Conservation (phyloP, 148 eudicot species). For the Dianthus caryophyllus region DNA sequence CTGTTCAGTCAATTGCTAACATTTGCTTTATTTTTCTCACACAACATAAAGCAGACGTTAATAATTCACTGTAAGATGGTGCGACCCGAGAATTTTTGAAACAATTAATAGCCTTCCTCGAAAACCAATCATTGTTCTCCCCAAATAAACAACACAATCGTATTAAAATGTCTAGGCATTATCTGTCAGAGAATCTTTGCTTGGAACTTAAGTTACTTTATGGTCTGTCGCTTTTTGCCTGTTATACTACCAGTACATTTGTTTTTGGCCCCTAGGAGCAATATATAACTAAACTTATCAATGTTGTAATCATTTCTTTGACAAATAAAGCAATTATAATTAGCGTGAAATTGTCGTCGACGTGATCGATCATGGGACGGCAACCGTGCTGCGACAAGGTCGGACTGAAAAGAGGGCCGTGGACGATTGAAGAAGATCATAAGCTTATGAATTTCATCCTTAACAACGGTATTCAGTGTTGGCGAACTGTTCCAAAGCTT, state of each 20-base stretch:
- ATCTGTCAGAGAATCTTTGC: constrained; percentile 53
- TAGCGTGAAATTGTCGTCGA: background rate
- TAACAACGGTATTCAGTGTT: constrained; percentile 61
- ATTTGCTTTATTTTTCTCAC: too few relatives aligned
- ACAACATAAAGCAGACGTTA: too few relatives aligned
- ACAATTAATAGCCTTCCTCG: background rate
- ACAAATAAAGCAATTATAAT: background rate
- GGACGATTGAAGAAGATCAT: constrained; percentile 78
- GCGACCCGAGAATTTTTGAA: background rate
- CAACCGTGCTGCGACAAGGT: constrained; percentile 73
- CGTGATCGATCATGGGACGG: constrained; percentile 50
- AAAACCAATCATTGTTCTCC: constrained; percentile 11
- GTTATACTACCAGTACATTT: background rate
- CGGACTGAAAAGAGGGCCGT: constrained; percentile 81
- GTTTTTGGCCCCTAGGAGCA: background rate
- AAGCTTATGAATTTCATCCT: constrained; percentile 60
- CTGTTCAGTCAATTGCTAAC: too few relatives aligned
- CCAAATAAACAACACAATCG: constrained; percentile 8
- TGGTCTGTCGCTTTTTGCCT: constrained; percentile 4
- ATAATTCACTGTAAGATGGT: too few relatives aligned
- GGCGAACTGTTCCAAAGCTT: constrained; percentile 69
- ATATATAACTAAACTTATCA: constrained; percentile 10
- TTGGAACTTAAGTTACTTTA: constrained; percentile 32
- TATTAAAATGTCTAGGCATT: constrained; percentile 19
- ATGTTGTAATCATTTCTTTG: background rate